These are phyloP conservation scores for Tylopilus microsporus DNA, from an alignment of 1,284 basidiomycete species.

Conservation along the genomic window DNA sequence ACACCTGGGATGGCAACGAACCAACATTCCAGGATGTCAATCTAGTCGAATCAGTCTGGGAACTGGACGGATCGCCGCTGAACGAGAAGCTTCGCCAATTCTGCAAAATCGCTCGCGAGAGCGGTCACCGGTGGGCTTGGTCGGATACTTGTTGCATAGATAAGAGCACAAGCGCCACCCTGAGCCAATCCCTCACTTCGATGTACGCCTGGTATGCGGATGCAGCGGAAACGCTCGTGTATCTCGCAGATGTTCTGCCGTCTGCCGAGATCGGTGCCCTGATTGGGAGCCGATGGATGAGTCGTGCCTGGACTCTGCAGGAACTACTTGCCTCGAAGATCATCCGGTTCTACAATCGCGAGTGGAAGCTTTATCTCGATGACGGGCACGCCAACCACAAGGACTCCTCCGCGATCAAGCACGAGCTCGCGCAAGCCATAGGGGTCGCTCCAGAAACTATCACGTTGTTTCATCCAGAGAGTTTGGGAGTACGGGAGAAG, in stretches of 20 bases:
- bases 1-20: neutral
- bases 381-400: constrained; percentile 12
- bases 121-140: neutral
- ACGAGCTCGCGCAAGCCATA: constrained; percentile 6
- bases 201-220: constrained; percentile 15
- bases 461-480: constrained; percentile 1
- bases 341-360: constrained; percentile 13
- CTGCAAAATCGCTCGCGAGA: neutral
- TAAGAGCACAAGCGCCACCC: neutral
- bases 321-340: constrained; percentile 5
- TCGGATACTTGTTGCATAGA: neutral
- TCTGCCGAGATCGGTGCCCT: neutral
- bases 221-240: constrained; percentile 1
- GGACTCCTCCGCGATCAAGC: constrained; percentile 1
- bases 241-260: constrained; percentile 1
- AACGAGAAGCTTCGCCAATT: neutral
- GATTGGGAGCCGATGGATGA: constrained; percentile 14
- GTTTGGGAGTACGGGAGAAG: constrained; percentile 8
- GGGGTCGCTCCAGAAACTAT: constrained; percentile 1
- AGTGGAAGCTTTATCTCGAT: constrained; percentile 5
- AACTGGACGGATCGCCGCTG: neutral
- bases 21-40: constrained; percentile 13
- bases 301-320: constrained; percentile 14
- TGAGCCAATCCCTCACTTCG: constrained; percentile 8
- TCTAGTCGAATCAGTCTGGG: neutral